Evolutionary conservation across 2,329 filamentous ascomycete genomes (phyloP).

Genomic region (Stylonectria norvegica): DNA sequence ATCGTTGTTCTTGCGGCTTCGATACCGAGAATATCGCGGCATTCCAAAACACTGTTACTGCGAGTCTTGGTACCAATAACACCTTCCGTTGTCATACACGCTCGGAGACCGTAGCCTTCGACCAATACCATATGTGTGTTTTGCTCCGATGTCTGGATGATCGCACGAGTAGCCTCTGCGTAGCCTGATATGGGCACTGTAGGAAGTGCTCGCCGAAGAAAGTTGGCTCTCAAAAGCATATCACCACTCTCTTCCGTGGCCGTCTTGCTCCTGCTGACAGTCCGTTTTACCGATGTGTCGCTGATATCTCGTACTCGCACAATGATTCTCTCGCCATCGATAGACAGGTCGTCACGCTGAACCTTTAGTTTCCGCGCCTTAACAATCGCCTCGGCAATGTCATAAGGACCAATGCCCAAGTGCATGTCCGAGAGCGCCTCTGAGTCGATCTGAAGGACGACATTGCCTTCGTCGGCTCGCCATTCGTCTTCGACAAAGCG

Average conservation of each 20-base stretch:
- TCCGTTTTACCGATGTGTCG: constrained; percentile 45
- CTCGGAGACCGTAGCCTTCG: constrained; percentile 86
- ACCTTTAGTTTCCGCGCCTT: constrained; percentile 82
- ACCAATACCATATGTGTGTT: constrained; percentile 74
- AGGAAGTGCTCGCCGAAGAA: constrained; percentile 78
- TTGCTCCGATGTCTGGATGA: constrained; percentile 77
- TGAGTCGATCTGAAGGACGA: constrained; percentile 79
- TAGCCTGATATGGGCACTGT: constrained; percentile 87
- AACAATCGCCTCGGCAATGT: constrained; percentile 75
- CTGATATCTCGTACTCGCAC: constrained; percentile 64
- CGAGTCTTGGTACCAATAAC: constrained; percentile 72
- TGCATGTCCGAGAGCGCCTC: constrained; percentile 76
- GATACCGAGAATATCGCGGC: constrained; percentile 81
- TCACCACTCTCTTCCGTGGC: constrained; percentile 41
- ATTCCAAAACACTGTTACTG: constrained; percentile 90
- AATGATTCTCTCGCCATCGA: constrained; percentile 62
- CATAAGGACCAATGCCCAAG: constrained; percentile 68
- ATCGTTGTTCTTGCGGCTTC: constrained; percentile 91
- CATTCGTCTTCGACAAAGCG: constrained; percentile 84
- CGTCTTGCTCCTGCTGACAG: constrained; percentile 42
- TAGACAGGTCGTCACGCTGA: constrained; percentile 59
- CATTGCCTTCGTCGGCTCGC: constrained; percentile 70
- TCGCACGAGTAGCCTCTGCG: constrained; percentile 77
- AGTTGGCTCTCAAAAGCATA: constrained; percentile 74
- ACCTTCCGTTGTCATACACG: constrained; percentile 91